These are phyloP conservation scores for Rugonectria rugulosa DNA, from an alignment of 2,329 filamentous ascomycete genomes.

Conservation along the genomic window DNA sequence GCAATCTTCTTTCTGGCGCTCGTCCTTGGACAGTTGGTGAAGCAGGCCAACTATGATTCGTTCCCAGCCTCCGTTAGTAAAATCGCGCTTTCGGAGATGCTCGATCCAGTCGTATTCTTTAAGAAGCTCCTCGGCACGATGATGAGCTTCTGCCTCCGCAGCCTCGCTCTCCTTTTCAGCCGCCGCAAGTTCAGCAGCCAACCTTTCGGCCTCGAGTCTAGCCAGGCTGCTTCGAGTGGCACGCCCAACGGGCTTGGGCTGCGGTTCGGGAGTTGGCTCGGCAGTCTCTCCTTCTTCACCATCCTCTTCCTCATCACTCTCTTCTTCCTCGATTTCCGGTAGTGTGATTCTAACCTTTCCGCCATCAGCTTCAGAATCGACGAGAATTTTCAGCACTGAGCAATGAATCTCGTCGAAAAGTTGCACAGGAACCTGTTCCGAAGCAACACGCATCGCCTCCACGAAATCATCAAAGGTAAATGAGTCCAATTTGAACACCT, in stretches of 20 bases:
- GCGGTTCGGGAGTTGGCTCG: conserved; percentile 72
- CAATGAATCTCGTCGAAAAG: conserved; percentile 92
- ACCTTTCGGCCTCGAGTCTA: conserved; percentile 76
- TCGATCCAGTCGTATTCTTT: conserved; percentile 84
- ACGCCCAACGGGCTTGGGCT: conserved; percentile 70
- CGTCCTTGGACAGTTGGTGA: conserved; percentile 81
- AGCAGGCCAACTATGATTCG: conserved; percentile 86
- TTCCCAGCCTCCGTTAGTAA: conserved; percentile 90
- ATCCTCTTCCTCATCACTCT: conserved; percentile 71
- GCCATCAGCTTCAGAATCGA: conserved; percentile 76
- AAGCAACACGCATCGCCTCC: conserved; percentile 82
- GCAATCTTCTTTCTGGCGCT: conserved; percentile 73
- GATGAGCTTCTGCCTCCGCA: conserved; percentile 59
- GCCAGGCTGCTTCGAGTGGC: conserved; percentile 87
- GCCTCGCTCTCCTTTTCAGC: conserved; percentile 58
- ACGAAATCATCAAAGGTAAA: conserved; percentile 98
- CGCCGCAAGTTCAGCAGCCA: conserved; percentile 67
- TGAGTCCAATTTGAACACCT: conserved; percentile 91
- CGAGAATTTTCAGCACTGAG: conserved; percentile 85
- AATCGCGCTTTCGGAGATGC: conserved; percentile 81
- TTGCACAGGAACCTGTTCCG: conserved; percentile 78
- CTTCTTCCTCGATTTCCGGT: conserved; percentile 76
- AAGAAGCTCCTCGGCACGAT: conserved; percentile 80
- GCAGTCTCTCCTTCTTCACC: conserved; percentile 63
- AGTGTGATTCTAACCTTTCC: conserved; percentile 82